Percentiles rank a stretch among this genome's conserved stretches.
Evolutionary conservation across 176 grass and related monocot species (phyloP).

Genomic region (Oryza meyeriana): DNA sequence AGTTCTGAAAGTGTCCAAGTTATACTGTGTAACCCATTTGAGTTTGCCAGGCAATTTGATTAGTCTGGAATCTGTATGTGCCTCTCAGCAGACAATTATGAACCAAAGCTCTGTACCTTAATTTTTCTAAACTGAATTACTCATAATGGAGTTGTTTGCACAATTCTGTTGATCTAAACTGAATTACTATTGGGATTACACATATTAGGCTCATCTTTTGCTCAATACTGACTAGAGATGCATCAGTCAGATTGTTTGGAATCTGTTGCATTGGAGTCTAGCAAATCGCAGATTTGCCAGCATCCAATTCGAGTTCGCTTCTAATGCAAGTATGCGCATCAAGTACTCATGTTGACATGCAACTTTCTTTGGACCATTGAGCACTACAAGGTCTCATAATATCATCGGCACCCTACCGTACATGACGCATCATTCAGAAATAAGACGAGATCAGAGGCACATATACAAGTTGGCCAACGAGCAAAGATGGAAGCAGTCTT

Average conservation of each 20-base stretch:
- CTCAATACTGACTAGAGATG: background rate
- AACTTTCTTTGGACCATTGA: background rate
- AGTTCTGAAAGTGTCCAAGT: background rate
- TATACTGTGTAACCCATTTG: background rate
- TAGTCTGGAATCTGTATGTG: conserved; percentile 10
- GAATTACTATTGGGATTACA: background rate
- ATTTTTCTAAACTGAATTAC: background rate
- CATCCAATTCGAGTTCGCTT: background rate
- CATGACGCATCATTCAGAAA: no score
- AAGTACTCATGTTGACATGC: background rate
- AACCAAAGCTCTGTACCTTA: background rate
- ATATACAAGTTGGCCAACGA: background rate
- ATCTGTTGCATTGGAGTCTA: background rate
- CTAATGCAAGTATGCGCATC: background rate
- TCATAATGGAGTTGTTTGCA: background rate
- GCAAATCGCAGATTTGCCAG: background rate
- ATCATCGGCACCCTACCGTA: no score
- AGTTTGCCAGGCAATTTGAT: background rate
- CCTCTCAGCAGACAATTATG: background rate
- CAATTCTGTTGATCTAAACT: background rate
- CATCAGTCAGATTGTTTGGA: background rate
- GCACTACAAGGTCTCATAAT: background rate
- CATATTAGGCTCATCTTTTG: background rate
- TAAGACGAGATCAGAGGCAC: background rate
- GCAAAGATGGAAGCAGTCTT: background rate